A percentile compares a stretch with the other conserved stretches of the same genome.
phyloP scores from a whole-genome alignment of 2,329 filamentous ascomycete species.

The Fusarium nygamai region DNA sequence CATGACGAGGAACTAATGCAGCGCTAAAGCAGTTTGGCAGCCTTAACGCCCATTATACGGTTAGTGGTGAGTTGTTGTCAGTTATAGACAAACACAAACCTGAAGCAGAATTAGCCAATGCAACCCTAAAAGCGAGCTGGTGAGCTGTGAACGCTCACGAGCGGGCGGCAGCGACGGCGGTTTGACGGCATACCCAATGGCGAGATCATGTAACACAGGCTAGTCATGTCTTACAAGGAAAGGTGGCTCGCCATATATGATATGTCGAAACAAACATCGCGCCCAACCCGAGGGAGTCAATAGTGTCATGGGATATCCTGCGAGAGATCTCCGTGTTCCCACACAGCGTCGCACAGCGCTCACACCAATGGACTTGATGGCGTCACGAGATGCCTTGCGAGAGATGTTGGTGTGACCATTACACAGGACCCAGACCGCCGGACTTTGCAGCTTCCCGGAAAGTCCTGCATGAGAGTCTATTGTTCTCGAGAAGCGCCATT shows the following conservation, averaged over 20 bases:
- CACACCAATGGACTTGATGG: neutral
- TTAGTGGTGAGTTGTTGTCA: neutral
- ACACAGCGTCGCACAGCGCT: too few relatives aligned
- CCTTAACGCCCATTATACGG: fast-evolving
- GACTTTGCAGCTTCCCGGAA: fast-evolving
- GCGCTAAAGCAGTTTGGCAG: neutral
- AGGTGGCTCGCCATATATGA: neutral
- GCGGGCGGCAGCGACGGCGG: neutral
- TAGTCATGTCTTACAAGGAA: neutral
- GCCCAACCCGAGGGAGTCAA: too few relatives aligned
- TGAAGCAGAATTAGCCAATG: neutral
- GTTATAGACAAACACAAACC: neutral
- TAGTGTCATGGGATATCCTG: neutral
- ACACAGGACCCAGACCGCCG: neutral
- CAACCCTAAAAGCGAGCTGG: neutral
- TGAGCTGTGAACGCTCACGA: neutral
- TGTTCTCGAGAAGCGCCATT: neutral
- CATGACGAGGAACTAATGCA: neutral
- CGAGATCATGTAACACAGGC: neutral
- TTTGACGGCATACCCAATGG: neutral
- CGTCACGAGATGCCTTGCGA: too few relatives aligned
- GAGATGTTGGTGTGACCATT: neutral
- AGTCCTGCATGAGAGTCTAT: neutral
- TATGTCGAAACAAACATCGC: neutral
- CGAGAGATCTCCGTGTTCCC: neutral